Base-by-base conservation (phyloP, 2,329 filamentous ascomycete species). In the Aspergillus intermedius region DNA sequence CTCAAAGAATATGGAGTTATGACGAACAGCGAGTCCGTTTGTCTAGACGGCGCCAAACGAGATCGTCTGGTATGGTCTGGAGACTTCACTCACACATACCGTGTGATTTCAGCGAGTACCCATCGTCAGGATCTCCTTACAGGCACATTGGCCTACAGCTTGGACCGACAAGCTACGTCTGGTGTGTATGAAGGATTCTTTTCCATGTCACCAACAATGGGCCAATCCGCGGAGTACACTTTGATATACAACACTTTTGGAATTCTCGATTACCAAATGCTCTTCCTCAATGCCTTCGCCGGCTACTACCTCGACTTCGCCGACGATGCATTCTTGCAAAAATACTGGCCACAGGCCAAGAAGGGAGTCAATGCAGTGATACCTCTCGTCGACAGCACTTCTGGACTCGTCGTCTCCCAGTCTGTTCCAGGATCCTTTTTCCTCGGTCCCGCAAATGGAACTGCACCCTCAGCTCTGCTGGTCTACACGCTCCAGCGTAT, bases 11-110 rank as follows among this genome's bases (percentile, higher is more conserved):
- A 53, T 21, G 54, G 56, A 6, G 49, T 48, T 1, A 42, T 48
- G 10, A 61, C 66, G 21, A 64, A 60, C 35, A 62, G 59, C n/a
- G 59, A 44, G 23, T 54, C 49, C 22, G 23, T 56, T n/a, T 57
- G 56, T 25, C 35, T 59, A 13, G 80, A 83, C 58, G 80, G 80
- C 12, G 77, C 78, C 1, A 83, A 83, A 59, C 71, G 80, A 28
- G 80, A 83, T 56, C 72, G 78, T 7, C 67, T 79, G 15, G 52
- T 56, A 7, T 58, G 54, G 55, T 46, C 49, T 2, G 55, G 55
- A 10, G 55, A 58, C 41, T 55, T 58, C 17, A 46, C 52, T 13
- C 55, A 57, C 21, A 57, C 55, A 7, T 44, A 46, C 3, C 55
- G 55, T 10, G 52, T 57, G 13, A 49, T 58, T 15, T 41, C 46